phyloP scores from a whole-genome alignment of 2,329 filamentous ascomycete genomes.

The Monosporascus sp. region DNA sequence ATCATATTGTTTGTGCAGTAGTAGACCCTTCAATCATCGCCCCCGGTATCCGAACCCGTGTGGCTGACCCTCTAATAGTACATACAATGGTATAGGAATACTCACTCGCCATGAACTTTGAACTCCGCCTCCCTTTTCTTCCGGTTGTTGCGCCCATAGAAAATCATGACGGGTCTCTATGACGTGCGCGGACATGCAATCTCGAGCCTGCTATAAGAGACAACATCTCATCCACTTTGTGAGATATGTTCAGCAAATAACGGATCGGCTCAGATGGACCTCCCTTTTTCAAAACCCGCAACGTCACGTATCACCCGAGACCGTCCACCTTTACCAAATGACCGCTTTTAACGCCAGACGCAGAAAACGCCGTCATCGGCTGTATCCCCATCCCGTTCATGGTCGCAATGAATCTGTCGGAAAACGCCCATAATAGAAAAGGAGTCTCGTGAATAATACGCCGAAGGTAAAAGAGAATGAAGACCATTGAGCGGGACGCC shows the following conservation, averaged over 20 bases:
- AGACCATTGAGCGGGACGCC: neutral
- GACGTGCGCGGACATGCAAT: neutral
- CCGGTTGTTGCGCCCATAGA: neutral
- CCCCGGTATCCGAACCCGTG: neutral
- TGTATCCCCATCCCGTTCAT: neutral
- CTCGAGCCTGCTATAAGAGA: neutral
- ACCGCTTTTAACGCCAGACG: neutral
- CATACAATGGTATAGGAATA: neutral
- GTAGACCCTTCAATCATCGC: neutral
- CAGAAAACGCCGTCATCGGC: constrained; percentile 1
- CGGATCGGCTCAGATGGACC: neutral
- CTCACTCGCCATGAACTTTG: neutral
- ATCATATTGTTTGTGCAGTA: neutral
- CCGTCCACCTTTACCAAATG: neutral
- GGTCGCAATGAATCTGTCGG: neutral
- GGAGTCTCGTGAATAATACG: neutral
- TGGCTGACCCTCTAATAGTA: neutral
- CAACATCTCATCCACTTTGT: neutral
- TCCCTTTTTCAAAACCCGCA: neutral
- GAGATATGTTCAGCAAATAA: neutral
- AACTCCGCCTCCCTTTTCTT: neutral
- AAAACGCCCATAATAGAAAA: neutral
- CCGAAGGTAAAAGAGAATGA: neutral
- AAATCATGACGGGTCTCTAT: neutral
- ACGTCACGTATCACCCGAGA: neutral